Conservation (phyloP, 306 rosid species). For the Lathyrus sativus region DNA sequence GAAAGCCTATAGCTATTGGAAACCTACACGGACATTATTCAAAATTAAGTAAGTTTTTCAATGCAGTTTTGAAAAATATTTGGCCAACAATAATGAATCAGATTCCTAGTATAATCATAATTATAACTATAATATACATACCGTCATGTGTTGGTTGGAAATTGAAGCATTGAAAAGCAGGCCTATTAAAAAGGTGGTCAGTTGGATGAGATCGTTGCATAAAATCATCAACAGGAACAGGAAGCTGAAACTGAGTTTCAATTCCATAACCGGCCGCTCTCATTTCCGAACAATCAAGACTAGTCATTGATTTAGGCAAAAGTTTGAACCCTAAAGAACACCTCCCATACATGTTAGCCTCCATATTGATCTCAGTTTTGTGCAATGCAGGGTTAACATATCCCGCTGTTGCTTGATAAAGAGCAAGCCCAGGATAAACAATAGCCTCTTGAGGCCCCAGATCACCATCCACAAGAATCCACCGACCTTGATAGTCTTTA, state of each 20-base stretch:
- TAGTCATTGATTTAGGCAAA: constrained; percentile 88
- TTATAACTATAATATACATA: constrained; percentile 44
- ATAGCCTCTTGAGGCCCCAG: constrained; percentile 96
- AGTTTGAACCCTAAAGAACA: constrained; percentile 87
- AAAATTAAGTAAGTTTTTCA: constrained; percentile 10
- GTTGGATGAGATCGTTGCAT: constrained; percentile 90
- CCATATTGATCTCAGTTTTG: constrained; percentile 73
- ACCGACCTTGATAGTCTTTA: constrained; percentile 82
- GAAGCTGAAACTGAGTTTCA: constrained; percentile 90
- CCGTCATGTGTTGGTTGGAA: constrained; percentile 80
- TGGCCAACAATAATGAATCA: not conserved
- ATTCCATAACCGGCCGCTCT: constrained; percentile 95
- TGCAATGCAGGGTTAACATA: constrained; percentile 86
- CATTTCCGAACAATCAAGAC: constrained; percentile 94
- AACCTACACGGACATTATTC: constrained; percentile 4
- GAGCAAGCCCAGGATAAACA: constrained; percentile 95
- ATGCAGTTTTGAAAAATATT: constrained; percentile 18
- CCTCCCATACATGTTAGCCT: constrained; percentile 75
- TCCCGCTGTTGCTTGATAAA: constrained; percentile 97
- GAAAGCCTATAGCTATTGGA: constrained; percentile 1
- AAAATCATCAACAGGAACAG: constrained; percentile 91
- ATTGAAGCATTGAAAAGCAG: constrained; percentile 72
- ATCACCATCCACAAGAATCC: constrained; percentile 89
- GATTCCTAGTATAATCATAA: constrained; percentile 16
- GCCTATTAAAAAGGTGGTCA: constrained; percentile 74